Percentiles rank a stretch among this genome's conserved stretches.
Conservation (phyloP, 257 asterid species). For the Voacanga thouarsii region DNA sequence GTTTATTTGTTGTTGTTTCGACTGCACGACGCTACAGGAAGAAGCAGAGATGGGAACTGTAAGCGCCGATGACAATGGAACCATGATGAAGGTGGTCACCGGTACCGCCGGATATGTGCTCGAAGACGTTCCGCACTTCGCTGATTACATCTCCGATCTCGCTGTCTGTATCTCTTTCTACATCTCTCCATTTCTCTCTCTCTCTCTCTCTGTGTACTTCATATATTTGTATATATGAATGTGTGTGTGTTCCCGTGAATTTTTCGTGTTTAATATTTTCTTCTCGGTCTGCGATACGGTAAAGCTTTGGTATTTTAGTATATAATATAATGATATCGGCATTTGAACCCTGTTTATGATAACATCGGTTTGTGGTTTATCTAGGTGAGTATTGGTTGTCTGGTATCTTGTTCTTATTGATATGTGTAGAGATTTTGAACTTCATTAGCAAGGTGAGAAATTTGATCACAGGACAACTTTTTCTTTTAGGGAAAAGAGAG, state of each 20-base stretch:
- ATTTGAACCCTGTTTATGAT: not conserved
- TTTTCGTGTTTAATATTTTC: too few relatives aligned
- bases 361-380: not conserved
- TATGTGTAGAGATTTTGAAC: not conserved
- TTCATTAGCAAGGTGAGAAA: not conserved
- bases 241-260: not conserved
- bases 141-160: constrained; percentile 78
- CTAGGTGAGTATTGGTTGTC: not conserved
- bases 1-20: not conserved
- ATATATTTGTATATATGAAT: not conserved
- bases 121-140: constrained; percentile 86
- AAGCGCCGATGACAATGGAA: constrained; percentile 32
- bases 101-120: constrained; percentile 81
- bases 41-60: constrained; percentile 11
- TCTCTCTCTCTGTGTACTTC: not conserved
- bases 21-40: not conserved
- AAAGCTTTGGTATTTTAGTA: too few relatives aligned
- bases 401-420: not conserved
- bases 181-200: not conserved
- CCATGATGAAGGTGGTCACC: constrained; percentile 63
- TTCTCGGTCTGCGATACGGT: not conserved
- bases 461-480: not conserved
- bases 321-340: not conserved
- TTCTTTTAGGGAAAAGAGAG: too few relatives aligned
- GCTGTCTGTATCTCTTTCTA: constrained; percentile 37